Evolutionary conservation across 2,329 filamentous ascomycete genomes (phyloP), one percentile per base, ranked within the genome.

Genomic region (Hypoxylon sp.): DNA sequence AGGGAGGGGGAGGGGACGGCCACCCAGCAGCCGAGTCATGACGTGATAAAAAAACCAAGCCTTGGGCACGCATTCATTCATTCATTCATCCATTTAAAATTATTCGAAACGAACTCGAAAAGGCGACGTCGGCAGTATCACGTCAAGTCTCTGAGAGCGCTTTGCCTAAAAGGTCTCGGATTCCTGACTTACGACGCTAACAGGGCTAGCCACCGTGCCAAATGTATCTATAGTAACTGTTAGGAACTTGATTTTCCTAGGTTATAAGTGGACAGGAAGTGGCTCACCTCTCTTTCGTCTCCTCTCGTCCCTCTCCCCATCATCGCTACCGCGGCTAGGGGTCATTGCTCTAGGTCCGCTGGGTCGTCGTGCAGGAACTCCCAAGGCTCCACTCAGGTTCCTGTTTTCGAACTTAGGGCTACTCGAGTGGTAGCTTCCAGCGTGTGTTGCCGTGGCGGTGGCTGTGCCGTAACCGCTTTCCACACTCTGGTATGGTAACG

Each of bases 311-410:
- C 76, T 76, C 7, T 78, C 78, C 19, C 77, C 78, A 59, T 82
- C 82, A 43, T 83, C 80, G 48, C 82, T 76, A 51, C 74, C 73
- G 59, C 73, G 75, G 13, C 74, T 86, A 0, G 86, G 85, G 4
- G 85, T 88, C 86, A 88, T 88, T 17, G 85, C 85, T 65, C 86
- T 77, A 13, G 86, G 86, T 20, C 86, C 86, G 55, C 84, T 87
- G 22, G 86, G 86, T 59, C 85, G 76, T 50, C 86, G 79, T 7
- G 79, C 74, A n/a, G 84, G 84, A 3, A 82, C 79, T 6, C 82
- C 83, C 5, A 85, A 78, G 6, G 83, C 84, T 15, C 79, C 80
- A 70, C 80, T 87, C 41, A 88, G 74, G 68, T 87, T 88, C 53
- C 82, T 80, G 73, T 87, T 87, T 76, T 87, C 85, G 17, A 80